Evolutionary conservation across 441 rosid genomes (phyloP), one percentile per base, ranked within the genome.

Genomic region (Gossypium schwendimanii): DNA sequence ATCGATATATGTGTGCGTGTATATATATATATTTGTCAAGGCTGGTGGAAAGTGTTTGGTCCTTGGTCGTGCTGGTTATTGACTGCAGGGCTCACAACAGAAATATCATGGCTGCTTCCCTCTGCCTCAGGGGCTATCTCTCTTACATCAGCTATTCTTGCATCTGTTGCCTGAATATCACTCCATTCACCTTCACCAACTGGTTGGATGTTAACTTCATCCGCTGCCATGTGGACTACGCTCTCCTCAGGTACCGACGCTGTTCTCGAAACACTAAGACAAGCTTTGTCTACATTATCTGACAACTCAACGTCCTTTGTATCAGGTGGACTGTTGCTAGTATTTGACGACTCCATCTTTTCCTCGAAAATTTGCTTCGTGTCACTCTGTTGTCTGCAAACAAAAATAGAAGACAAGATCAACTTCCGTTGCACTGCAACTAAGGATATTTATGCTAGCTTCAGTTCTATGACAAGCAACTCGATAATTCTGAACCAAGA

Each of bases 101-200:
- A 64, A 68, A 92, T 94, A 81, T 90, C 96, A 79, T 84, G 69
- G 81, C 94, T 92, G 84, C 82, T 86, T 39, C 86, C 80, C 58
- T 80, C 93, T 8, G 81, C 83, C 81, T 83, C 89, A 0, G 90
- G 67, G 10, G 88, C 81, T 64, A 89, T 77, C 82, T 91, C 97
- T 80, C 96, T 81, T 50, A 94, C 97, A 64, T 91, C 92, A 8
- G 97, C 81, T 69, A 92, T 85, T 68, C 87, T 84, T 18, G 94
- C 83, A 60, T 91, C 98, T 8, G 96, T 91, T 76, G 97, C 91
- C 82, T 84, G 97, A 79, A 94, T 91, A 80, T 92, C 96, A 45
- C 83, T 92, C 98, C 97, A 91, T 71, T 87, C 89, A 20, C 88
- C 82, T 28, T 90, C 91, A 59, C 78, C 88, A 52, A 87, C 79